phyloP scores from a whole-genome alignment of 2,329 filamentous ascomycete genomes.

The Cryphonectria japonica region DNA sequence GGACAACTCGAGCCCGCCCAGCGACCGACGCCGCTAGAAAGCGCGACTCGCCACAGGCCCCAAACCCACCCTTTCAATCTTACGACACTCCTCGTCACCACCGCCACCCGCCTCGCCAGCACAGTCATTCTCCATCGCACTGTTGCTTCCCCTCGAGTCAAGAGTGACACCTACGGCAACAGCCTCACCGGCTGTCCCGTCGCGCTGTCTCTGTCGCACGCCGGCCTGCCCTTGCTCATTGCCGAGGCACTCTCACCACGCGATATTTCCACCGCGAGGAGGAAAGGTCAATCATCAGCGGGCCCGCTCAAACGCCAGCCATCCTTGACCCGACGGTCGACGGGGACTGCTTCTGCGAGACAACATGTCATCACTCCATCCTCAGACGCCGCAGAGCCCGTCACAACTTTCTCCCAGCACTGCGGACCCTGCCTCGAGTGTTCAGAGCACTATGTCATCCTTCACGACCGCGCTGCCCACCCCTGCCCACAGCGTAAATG shows the following conservation, averaged over 20 bases:
- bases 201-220: slow-evolving; percentile 12
- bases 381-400: slow-evolving; percentile 69
- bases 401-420: slow-evolving; percentile 63
- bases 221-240: slow-evolving; percentile 1
- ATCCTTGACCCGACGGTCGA: slow-evolving; percentile 16
- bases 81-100: slow-evolving; percentile 14
- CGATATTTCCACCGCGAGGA: neutral
- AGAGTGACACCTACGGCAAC: slow-evolving; percentile 1
- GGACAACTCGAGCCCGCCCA: slow-evolving; percentile 10
- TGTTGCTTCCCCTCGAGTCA: slow-evolving; percentile 2
- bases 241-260: slow-evolving; percentile 12
- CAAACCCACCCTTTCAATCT: slow-evolving; percentile 13
- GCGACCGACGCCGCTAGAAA: slow-evolving; percentile 23
- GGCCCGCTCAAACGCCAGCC: slow-evolving; percentile 11
- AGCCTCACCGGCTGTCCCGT: slow-evolving; percentile 20
- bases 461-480: slow-evolving; percentile 61
- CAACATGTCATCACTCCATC: slow-evolving; percentile 70
- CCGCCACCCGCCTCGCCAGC: slow-evolving; percentile 11
- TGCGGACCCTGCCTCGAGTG: slow-evolving; percentile 55
- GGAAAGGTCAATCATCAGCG: slow-evolving; percentile 11
- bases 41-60: slow-evolving; percentile 20
- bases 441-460: slow-evolving; percentile 55
- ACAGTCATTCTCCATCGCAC: slow-evolving; percentile 9
- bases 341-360: slow-evolving; percentile 12
- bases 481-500: slow-evolving; percentile 66